Conservation (phyloP, 176 grass and related monocot species). For the Oryza brachyantha region DNA sequence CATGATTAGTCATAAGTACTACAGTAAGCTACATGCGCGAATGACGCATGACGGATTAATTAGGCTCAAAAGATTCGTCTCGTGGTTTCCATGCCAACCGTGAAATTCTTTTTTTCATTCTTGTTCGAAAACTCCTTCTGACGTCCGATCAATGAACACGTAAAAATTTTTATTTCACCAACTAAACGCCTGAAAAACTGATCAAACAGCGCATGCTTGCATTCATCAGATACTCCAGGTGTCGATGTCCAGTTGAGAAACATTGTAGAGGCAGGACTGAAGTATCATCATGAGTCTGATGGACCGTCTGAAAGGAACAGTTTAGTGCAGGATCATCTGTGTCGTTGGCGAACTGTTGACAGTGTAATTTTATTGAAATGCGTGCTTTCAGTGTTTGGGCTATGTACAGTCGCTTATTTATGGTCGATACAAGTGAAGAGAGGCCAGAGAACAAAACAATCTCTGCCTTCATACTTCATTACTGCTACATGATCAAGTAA, state of each 20-base stretch:
- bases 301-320: neutral
- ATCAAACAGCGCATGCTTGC: neutral
- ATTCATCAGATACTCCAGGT: neutral
- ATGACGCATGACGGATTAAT: too few relatives aligned
- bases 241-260: neutral
- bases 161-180: too few relatives aligned
- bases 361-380: neutral
- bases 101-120: neutral
- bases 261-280: neutral
- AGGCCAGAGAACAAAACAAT: conserved; percentile 17
- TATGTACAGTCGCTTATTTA: conserved; percentile 5
- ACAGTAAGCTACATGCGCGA: too few relatives aligned
- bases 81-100: too few relatives aligned
- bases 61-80: too few relatives aligned
- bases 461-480: neutral
- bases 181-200: too few relatives aligned
- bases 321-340: neutral
- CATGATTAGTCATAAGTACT: too few relatives aligned
- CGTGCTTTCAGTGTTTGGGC: neutral
- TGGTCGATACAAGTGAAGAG: neutral
- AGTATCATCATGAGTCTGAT: neutral
- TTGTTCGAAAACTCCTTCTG: too few relatives aligned
- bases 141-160: too few relatives aligned
- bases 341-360: neutral
- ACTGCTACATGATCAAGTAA: neutral